A percentile compares a stretch with the other conserved stretches of the same genome.
These are phyloP conservation scores for Sporothrix curviconia DNA, from an alignment of 2,329 filamentous ascomycete genomes.

Conservation along the genomic window DNA sequence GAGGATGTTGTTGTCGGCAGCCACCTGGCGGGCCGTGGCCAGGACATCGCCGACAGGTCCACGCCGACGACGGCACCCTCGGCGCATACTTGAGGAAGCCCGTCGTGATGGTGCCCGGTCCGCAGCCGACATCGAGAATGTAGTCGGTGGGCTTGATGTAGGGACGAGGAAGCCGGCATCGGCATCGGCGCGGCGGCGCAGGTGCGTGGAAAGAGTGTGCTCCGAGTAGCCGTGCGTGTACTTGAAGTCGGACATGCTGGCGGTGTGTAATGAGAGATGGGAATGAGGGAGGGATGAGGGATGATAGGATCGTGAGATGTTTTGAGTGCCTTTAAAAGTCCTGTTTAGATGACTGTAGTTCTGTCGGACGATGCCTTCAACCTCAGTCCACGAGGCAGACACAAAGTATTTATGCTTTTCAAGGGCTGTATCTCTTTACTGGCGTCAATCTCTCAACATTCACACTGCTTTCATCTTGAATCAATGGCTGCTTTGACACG, in stretches of 20 bases:
- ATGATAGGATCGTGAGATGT: too few species aligned
- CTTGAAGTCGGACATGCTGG: neutral
- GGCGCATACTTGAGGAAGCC: conserved; percentile 35
- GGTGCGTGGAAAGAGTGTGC: conserved; percentile 32
- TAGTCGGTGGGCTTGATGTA: conserved; percentile 32
- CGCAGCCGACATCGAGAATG: conserved; percentile 43
- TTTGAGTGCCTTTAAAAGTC: too few species aligned
- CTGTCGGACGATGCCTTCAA: too few species aligned
- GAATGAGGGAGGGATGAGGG: too few species aligned
- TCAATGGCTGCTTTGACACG: too few species aligned
- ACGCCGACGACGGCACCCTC: conserved; percentile 34
- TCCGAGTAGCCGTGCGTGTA: conserved; percentile 6
- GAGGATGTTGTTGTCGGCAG: conserved; percentile 18
- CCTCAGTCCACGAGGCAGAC: too few species aligned
- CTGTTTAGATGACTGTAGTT: too few species aligned
- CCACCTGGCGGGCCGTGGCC: conserved; percentile 12
- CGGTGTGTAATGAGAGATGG: too few species aligned
- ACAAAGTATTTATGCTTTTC: too few species aligned
- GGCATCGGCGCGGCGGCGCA: conserved; percentile 36
- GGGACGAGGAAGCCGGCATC: conserved; percentile 39
- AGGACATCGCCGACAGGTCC: conserved; percentile 31
- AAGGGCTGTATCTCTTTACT: too few species aligned
- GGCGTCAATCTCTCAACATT: too few species aligned
- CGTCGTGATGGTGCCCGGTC: conserved; percentile 42
- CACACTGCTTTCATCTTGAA: too few species aligned